Percentiles rank a stretch among this genome's conserved stretches.
These are phyloP conservation scores for Lycium barbarum DNA, from an alignment of 257 asterid species.

Conservation along the genomic window DNA sequence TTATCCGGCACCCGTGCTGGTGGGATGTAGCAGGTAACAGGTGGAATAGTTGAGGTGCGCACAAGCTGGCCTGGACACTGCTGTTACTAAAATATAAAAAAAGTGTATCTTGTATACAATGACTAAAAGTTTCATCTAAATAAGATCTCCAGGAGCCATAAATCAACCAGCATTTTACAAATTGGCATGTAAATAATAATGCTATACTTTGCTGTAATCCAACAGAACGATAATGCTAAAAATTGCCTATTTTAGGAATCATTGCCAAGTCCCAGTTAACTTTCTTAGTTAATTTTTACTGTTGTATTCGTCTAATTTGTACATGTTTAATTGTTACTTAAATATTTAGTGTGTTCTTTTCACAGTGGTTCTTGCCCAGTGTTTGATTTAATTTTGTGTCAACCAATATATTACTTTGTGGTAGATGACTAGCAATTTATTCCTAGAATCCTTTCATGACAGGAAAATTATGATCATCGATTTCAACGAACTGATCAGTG, in stretches of 20 bases:
- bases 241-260: not conserved
- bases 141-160: not conserved
- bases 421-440: conserved; percentile 22
- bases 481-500: conserved; percentile 98
- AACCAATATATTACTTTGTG: conserved; percentile 10
- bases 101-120: not conserved
- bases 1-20: not conserved
- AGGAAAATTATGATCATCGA: conserved; percentile 71
- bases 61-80: not conserved
- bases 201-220: not conserved
- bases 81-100: not conserved
- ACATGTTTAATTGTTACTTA: not conserved
- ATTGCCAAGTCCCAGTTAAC: not conserved
- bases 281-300: not conserved
- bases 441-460: conserved; percentile 34
- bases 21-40: not conserved
- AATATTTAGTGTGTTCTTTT: not conserved
- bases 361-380: conserved; percentile 14
- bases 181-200: not conserved
- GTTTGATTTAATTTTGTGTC: not conserved
- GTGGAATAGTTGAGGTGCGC: not conserved
- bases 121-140: not conserved
- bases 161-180: not conserved
- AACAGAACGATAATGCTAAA: not conserved
- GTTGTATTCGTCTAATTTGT: not conserved